Evolutionary conservation across 768 basidiomycete genomes (phyloP), one percentile per base, ranked within the genome.

Genomic region (Rhizopogon vulgaris): DNA sequence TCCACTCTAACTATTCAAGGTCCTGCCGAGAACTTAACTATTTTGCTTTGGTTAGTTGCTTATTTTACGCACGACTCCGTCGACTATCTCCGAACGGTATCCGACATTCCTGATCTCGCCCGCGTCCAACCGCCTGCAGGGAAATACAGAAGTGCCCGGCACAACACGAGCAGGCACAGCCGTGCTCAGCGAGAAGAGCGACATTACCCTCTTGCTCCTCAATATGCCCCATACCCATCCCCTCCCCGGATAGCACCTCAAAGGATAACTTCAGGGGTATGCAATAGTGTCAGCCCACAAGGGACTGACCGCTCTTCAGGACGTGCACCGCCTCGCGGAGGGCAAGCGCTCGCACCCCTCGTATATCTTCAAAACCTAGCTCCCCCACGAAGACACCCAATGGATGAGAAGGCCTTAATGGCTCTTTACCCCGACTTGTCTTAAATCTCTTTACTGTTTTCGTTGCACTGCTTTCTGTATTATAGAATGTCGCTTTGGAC

Each of bases 331-430:
- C 58, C 62, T 12, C 55, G 56, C 51, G 63, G 56, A 3, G 59
- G 53, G 6, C 64, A 69, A 39, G 62, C 49, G 9, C 78, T 87
- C 27, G 83, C 84, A 2, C 86, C 86, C 18, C 68, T 88, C 14
- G 73, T 79, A 28, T 86, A 84, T 62, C 74, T 86, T 17, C 74
- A 79, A 63, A 79, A 73, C 24, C 73, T 78, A 11, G 75, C 83
- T 15, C 82, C 82, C 14, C 77, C 76, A 15, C 77, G 78, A 48
- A 78, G 87, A 42, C 86, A 88, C 62, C 83, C 84, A 3, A 63
- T 84, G 49, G 87, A 89, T 61, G 84, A 87, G 64, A 77, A 80
- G 62, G 82, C 83, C 6, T 70, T 89, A 46, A 84, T 84, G 74
- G 78, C 78, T 1, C 78, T 84, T 56, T 67, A 59, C 38, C 66